Percentiles rank a stretch among this genome's conserved stretches.
Evolutionary conservation across 2,329 filamentous ascomycete genomes (phyloP).

Genomic region (Xylariaceae sp.): DNA sequence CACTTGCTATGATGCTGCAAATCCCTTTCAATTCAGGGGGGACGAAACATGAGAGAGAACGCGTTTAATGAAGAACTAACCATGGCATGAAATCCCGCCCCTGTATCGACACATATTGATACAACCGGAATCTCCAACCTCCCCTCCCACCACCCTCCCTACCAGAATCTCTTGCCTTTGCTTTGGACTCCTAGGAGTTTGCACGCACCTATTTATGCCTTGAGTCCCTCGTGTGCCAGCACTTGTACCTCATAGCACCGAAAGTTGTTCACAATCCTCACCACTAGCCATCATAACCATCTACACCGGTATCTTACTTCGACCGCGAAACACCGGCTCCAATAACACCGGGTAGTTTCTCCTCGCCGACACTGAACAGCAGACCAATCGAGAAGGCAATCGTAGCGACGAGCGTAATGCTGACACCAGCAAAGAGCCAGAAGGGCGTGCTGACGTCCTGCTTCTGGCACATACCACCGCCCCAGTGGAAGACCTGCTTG

Average conservation of each 20-base stretch:
- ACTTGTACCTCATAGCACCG: neutral
- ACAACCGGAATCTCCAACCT: slow-evolving; percentile 13
- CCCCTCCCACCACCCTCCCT: neutral
- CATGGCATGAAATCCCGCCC: slow-evolving; percentile 3
- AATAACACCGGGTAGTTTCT: slow-evolving; percentile 88
- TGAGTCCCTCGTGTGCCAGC: neutral
- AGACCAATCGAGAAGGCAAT: slow-evolving; percentile 68
- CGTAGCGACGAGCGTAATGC: slow-evolving; percentile 61
- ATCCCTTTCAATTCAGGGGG: slow-evolving; percentile 15
- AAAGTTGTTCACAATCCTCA: neutral
- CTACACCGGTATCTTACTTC: slow-evolving; percentile 40
- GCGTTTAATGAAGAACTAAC: slow-evolving; percentile 6
- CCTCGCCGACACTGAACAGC: slow-evolving; percentile 76
- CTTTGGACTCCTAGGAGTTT: neutral
- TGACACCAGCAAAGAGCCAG: slow-evolving; percentile 76
- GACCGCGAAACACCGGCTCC: slow-evolving; percentile 80
- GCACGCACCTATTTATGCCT: neutral
- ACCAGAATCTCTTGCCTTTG: neutral
- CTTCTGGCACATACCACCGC: slow-evolving; percentile 83
- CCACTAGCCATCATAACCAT: neutral
- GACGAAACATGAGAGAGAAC: neutral
- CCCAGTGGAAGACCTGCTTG: slow-evolving; percentile 62
- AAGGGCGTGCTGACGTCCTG: slow-evolving; percentile 83
- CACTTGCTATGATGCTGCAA: slow-evolving; percentile 13
- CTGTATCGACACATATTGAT: slow-evolving; percentile 21